Conservation (phyloP, 495 filamentous ascomycete species). For the Margaritispora aquatica region DNA sequence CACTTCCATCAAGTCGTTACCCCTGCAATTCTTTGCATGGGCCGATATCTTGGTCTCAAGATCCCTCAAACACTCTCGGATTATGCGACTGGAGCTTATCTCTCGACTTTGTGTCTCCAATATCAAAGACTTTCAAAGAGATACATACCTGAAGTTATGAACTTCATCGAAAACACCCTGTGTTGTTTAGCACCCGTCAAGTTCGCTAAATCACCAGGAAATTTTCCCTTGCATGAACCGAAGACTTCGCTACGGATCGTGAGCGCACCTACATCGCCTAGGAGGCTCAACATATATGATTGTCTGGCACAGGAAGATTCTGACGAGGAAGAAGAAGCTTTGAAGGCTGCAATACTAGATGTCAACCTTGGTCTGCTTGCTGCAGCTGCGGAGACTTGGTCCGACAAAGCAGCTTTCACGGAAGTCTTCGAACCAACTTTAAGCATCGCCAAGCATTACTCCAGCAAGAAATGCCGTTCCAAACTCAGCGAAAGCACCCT, state of each 20-base stretch:
- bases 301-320: slow-evolving; percentile 29
- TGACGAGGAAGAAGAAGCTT: slow-evolving; percentile 29
- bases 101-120: slow-evolving; percentile 67
- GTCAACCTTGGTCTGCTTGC: slow-evolving; percentile 52
- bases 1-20: slow-evolving; percentile 93
- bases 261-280: slow-evolving; percentile 26
- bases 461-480: slow-evolving; percentile 38
- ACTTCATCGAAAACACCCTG: slow-evolving; percentile 74
- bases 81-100: slow-evolving; percentile 68
- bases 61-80: slow-evolving; percentile 56
- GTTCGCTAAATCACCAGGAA: slow-evolving; percentile 35
- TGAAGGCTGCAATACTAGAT: slow-evolving; percentile 53
- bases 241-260: slow-evolving; percentile 46
- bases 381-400: slow-evolving; percentile 56
- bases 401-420: slow-evolving; percentile 58
- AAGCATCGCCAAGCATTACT: slow-evolving; percentile 48
- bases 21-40: slow-evolving; percentile 75
- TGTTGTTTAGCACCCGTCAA: slow-evolving; percentile 55
- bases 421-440: slow-evolving; percentile 63
- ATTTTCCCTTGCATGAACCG: slow-evolving; percentile 58
- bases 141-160: slow-evolving; percentile 81
- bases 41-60: slow-evolving; percentile 74
- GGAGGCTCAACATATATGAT: slow-evolving; percentile 47
- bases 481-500: slow-evolving; percentile 37
- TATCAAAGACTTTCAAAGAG: slow-evolving; percentile 78